A percentile compares a stretch with the other conserved stretches of the same genome.
Evolutionary conservation across 2,329 filamentous ascomycete species (phyloP).

Genomic region (Bipolaris victoriae): DNA sequence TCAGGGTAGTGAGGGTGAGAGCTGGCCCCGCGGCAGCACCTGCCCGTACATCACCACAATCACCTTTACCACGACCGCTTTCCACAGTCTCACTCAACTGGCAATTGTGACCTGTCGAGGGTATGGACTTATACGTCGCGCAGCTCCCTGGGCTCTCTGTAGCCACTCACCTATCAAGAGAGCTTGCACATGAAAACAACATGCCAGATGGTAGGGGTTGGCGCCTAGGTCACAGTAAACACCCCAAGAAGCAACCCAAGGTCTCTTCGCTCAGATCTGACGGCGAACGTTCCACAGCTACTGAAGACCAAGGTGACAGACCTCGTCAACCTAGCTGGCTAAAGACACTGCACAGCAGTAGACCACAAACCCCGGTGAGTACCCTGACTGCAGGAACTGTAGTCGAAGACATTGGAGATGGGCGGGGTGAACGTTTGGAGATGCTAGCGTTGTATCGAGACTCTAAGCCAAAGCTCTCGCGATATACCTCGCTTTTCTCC

Average conservation of each 20-base stretch:
- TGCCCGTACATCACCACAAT: not conserved
- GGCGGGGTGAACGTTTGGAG: conserved; percentile 39
- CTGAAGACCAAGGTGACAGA: conserved; percentile 24
- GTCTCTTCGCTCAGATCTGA: conserved; percentile 14
- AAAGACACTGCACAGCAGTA: conserved; percentile 30
- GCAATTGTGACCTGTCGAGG: conserved; percentile 5
- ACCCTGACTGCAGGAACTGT: conserved; percentile 21
- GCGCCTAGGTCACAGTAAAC: conserved; percentile 30
- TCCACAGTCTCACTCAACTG: not conserved
- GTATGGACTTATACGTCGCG: conserved; percentile 13
- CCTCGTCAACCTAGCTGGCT: conserved; percentile 31
- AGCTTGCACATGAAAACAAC: conserved; percentile 1
- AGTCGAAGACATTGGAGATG: conserved; percentile 34
- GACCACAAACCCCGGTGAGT: conserved; percentile 29
- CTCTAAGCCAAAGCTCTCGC: conserved; percentile 49
- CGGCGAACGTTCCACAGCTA: conserved; percentile 6
- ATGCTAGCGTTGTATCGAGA: conserved; percentile 38
- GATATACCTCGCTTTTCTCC: conserved; percentile 48
- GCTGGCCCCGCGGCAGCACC: not conserved
- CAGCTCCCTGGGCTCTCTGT: conserved; percentile 11
- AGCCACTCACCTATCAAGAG: conserved; percentile 9
- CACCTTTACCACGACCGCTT: not conserved
- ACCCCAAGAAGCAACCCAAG: conserved; percentile 27
- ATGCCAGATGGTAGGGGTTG: conserved; percentile 34
- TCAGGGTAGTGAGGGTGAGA: not conserved